Evolutionary conservation across 2,329 filamentous ascomycete species (phyloP), one percentile per base, ranked within the genome.

Genomic region (Penicillium freii): DNA sequence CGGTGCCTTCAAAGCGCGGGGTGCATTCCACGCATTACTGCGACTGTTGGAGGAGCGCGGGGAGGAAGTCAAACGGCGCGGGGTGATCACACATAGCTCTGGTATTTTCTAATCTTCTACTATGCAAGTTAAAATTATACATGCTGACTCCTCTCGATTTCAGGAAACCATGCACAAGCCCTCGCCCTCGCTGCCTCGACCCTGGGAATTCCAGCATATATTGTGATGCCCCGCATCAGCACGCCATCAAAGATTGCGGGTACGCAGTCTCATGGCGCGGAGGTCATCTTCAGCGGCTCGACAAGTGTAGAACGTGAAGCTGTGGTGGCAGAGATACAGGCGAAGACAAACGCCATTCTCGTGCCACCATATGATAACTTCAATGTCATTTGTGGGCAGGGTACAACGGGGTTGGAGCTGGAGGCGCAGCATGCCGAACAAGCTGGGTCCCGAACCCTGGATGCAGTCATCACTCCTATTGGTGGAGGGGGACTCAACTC

Each of bases 101-200:
- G 92, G 91, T 93, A 76, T 49, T 66, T 73, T 17, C 40, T 39
- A 15, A 17, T 34, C 33, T 21, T 38, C 44, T 34, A 9, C 31
- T 13, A 21, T 10, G 31, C 10, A 5, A 21, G 8, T 27, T 27
- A 13, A 27, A 27, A 25, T 19, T 43, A 48, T 23, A 31, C 19
- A 38, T 19, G 31, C 19, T 34, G 7, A n/a, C 4, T 29, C 15
- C n/a, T 19, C 17, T 43, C 9, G 25, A 7, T 15, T n/a, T 10
- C 62, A 93, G 92, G 93, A 58, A 97, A 97, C 77, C 94, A 97
- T 72, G 93, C 93, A 0, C 92, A 96, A 80, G 93, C 94, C 1
- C 86, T 97, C 56, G 86, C 93, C 2, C 87, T 97, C 50, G 93
- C 93, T 0, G 92, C 93, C 2, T 81, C 81, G 19, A 87, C 87